Base-by-base conservation (phyloP, 495 filamentous ascomycete genomes). In the Lindgomyces ingoldianus region DNA sequence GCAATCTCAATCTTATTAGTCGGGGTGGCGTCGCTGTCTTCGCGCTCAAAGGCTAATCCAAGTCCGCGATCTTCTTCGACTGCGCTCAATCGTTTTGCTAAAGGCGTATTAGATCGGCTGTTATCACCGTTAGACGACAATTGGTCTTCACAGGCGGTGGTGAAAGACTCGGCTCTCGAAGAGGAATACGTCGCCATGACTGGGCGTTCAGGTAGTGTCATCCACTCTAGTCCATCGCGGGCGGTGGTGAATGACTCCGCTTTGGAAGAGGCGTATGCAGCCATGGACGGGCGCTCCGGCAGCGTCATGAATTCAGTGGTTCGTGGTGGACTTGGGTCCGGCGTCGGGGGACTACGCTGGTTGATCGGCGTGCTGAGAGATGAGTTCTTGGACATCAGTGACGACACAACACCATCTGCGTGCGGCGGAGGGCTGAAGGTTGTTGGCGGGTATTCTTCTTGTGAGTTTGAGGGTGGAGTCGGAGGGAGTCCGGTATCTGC, bases 221-320 rank as follows among this genome's bases (percentile, higher is more conserved):
- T 18, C n/a, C n/a, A n/a, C n/a, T n/a, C n/a, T n/a, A n/a, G n/a
- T n/a, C n/a, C n/a, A n/a, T 77, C 75, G 39, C 67, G 70, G 6
- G 75, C 75, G 2, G 75, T 77, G 46, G 62, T 68, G 67, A 76
- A 76, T 0, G 73, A 75, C 26, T 76, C 74, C 19, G 75, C 74
- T 21, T 69, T 62, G n/a, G 74, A 75, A n/a, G 70, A 74, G 24
- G 71, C 57, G 30, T 70, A 62, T 48, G 67, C 47, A 26, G 60
- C 60, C 8, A 55, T 10, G 16, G 36, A 21, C 6, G 71, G 64
- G 8, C 60, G 73, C 36, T 57, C 54, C 14, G 67, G 56, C 6
- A 39, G 33, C n/a, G 39, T 53, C 30, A 70, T 59, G 16, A 62
- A 60, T 27, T 70, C 67, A 47, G 42, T 67, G 9, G 65, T 76